Base-by-base conservation (phyloP, 345 rosid species). In the Schrenkiella parvula region DNA sequence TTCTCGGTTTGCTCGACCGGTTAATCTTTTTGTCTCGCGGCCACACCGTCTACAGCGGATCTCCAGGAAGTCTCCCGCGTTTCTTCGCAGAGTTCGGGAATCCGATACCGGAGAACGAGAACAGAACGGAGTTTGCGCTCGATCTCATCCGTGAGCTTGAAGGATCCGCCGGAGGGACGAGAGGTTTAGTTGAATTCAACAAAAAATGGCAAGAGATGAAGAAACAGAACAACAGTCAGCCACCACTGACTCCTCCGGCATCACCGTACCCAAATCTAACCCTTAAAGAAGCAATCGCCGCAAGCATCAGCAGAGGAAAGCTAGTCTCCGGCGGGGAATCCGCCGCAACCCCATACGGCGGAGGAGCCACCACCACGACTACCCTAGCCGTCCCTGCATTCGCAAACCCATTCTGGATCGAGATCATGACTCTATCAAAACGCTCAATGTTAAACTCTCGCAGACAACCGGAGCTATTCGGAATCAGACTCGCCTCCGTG, bases 201-300 rank as follows among this genome's bases (percentile, higher is more conserved):
- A 31, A 50, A 26, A 50, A 10, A 31, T 50, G 55, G 55, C 55
- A 50, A 70, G 84, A 73, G 44, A 86, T 77, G 82, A 95, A 89
- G 59, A 82, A 68, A 28, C 58, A 44, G 75, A 13, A 59, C 77
- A 66, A 70, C 38, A 65, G 6, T 61, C 55, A 84, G 75, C 75
- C 73, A 77, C 0, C 87, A 59, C 18, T 74, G 53, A n/a, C 81
- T 78, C 58, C 79, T 32, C 25, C 82, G 50, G 4, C 77, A 8
- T 65, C 80, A 8, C 80, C 80, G 13, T 64, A 64, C 37, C 76
- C 76, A 15, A 86, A 87, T 4, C 57, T 88, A 42, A 88, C 96
- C 0, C 74, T 95, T 0, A 95, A 91, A 74, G 99, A 95, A 82
- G 99, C 99, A 8, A 91, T 95, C 4, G 83, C 89, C 56, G 96